Evolutionary conservation across 306 rosid species (phyloP).

Genomic region (Prunus padus): DNA sequence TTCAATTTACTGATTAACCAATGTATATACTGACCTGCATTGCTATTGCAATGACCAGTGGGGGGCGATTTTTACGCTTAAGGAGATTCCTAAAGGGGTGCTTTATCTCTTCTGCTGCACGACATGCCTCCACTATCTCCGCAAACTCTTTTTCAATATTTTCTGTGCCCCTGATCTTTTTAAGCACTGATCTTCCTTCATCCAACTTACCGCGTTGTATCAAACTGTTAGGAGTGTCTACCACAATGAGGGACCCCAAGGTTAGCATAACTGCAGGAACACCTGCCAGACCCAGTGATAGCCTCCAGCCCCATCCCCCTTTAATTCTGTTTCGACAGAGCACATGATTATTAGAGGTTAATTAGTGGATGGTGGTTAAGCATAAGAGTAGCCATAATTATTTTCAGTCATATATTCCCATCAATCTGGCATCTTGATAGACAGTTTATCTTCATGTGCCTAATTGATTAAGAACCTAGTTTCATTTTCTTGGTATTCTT

Average conservation of each 20-base stretch:
- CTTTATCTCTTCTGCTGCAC: conserved; percentile 49
- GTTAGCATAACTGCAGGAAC: conserved; percentile 71
- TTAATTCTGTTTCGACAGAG: conserved; percentile 10
- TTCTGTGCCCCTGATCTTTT: conserved; percentile 66
- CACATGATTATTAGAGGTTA: neutral
- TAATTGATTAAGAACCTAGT: neutral
- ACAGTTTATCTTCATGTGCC: neutral
- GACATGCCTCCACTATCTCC: conserved; percentile 67
- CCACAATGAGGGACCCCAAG: conserved; percentile 68
- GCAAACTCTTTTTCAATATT: conserved; percentile 68
- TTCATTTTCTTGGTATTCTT: neutral
- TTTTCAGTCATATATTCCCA: neutral
- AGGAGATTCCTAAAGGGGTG: conserved; percentile 75
- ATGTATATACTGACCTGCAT: conserved; percentile 40
- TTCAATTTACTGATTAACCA: neutral
- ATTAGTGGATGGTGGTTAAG: neutral
- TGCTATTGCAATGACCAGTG: conserved; percentile 59
- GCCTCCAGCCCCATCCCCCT: conserved; percentile 96
- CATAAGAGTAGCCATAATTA: neutral
- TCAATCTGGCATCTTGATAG: neutral
- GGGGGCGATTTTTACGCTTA: conserved; percentile 63
- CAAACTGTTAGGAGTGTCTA: conserved; percentile 85
- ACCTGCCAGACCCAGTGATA: conserved; percentile 80
- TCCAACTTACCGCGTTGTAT: conserved; percentile 71
- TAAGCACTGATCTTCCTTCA: conserved; percentile 62